Base-by-base conservation (phyloP, 139 green algal species). In the Volvox africanus region DNA sequence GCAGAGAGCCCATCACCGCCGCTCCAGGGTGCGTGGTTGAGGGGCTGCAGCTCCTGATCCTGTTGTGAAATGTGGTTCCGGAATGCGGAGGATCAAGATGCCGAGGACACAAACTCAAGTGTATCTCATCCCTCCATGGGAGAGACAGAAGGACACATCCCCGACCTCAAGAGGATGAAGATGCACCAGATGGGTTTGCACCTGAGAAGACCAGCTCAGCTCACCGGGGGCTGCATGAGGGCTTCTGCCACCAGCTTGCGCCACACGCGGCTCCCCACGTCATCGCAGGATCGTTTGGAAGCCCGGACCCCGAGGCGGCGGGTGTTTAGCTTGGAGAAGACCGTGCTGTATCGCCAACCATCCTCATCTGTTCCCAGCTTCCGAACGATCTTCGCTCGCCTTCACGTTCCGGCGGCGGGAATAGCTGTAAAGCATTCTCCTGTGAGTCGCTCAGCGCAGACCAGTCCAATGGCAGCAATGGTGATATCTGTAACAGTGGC, bases 331-430 rank as follows among this genome's bases (percentile, higher is more conserved):
- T 92, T 86, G 12, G 92, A 91, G 89, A 96, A 96, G 1, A 76
- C 50, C 0, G 93, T 95, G 78, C 93, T 93, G 75, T 96, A 96
- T 19, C 94, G n/a, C 95, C 95, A 96, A 13, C 95, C 95, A 6
- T 96, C 95, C 18, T 90, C 82, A 76, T 96, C 95, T 24, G 95
- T 96, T 17, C 78, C 91, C 26, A 90, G n/a, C 32, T 89, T 92
- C 44, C 92, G 77, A 11, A 95, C 93, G 0, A 95, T 81, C 89
- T 91, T 22, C 76, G 73, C 87, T 94, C 84, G n/a, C 92, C 92
- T 67, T 94, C 92, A 28, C 91, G 91, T 30, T 78, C 73, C 5
- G 92, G 90, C 13, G 92, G 82, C 6, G 61, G 71, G 1, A 33
- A 17, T 11, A 92, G 82, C 33, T 92, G 82, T 30, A 94, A 82